Conservation (phyloP, 257 asterid genomes). For the Solanum raphanifolium region DNA sequence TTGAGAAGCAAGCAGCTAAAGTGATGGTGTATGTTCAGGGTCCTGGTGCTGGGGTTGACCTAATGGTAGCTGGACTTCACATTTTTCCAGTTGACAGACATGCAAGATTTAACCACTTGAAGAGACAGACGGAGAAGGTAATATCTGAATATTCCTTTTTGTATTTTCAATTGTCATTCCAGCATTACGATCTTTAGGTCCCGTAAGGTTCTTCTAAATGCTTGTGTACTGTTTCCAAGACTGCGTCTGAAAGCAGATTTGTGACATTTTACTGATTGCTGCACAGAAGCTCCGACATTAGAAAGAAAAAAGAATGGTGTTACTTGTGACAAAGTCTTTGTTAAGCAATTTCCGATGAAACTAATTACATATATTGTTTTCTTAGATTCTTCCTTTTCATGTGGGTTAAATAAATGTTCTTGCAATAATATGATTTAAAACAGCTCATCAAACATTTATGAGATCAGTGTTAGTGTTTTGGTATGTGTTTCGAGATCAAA, state of each 20-base stretch:
- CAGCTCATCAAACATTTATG: neutral
- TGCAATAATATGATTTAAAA: neutral
- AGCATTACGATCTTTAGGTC: neutral
- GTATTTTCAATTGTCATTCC: neutral
- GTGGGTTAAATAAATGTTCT: neutral
- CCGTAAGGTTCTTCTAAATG: neutral
- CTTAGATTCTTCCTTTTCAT: neutral
- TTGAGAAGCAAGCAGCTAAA: constrained; percentile 61
- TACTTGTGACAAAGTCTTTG: neutral
- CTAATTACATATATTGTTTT: neutral
- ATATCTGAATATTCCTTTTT: neutral
- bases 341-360: neutral
- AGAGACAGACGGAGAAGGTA: constrained; percentile 59
- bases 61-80: constrained; percentile 84
- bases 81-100: constrained; percentile 66
- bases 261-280: neutral
- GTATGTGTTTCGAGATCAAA: neutral
- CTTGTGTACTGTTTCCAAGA: neutral
- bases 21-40: constrained; percentile 80
- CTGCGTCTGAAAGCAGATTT: neutral
- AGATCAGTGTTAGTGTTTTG: neutral
- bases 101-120: constrained; percentile 51
- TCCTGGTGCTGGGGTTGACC: constrained; percentile 65
- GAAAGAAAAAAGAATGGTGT: neutral
- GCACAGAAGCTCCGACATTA: neutral